Base-by-base conservation (phyloP, 257 asterid genomes). In the Scutellaria barbata region DNA sequence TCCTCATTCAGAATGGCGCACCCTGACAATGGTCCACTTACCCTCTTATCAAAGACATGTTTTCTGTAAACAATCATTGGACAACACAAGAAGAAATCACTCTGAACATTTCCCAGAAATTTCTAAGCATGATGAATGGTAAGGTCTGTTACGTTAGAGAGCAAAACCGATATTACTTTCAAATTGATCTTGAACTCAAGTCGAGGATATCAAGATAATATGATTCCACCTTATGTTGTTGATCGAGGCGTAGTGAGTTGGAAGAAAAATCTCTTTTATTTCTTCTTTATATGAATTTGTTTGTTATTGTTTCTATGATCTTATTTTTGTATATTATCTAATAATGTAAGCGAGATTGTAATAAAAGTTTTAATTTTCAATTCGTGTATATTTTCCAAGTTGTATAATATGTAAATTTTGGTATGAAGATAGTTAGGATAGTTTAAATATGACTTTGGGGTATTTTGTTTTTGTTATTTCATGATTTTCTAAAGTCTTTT, bases 11-110 rank as follows among this genome's bases (percentile, higher is more conserved):
- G 96, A 74, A 84, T 90, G 87, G 60, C 83, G 75, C 97, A 88
- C 81, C 88, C 92, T 0, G 90, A 94, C 7, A 66, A 73, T 30
- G 93, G 92, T n/a, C 75, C 88, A 45, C 90, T 22, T 59, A 69
- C 40, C 46, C 74, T 72, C 78, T 88, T 7, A 72, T 80, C n/a
- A 85, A 82, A 55, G 87, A 88, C 25, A 86, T 86, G 90, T 48
- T 54, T 71, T 79, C 75, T 17, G 71, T 63, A 17, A 63, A 82
- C 69, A 81, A 50, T 75, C 25, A 69, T 9, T 53, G 65, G 73
- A 56, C 69, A 10, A 77, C 84, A 12, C 77, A 74, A 61, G 87
- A 78, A 77, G 97, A 90, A 46, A 61, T 82, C 10, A 81, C 80
- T 7, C 48, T 88, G 13, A 82, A 85, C 74, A 35, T 81, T 8